Base-by-base conservation (phyloP, 495 filamentous ascomycete genomes). In the Lasiosphaeriaceae sp. region DNA sequence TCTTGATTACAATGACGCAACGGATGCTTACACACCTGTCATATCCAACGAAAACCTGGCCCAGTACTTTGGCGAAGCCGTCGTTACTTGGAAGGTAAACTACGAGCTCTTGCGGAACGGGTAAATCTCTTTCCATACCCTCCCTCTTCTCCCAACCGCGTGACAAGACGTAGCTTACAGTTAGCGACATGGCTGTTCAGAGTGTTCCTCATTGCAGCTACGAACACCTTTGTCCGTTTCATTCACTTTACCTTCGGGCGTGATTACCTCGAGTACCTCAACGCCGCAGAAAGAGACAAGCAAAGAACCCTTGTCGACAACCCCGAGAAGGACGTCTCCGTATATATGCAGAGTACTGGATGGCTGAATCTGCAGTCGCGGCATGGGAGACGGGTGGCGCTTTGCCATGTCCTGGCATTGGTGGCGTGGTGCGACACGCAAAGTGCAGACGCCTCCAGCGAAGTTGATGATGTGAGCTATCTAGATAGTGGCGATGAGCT, bases 41-140 rank as follows among this genome's bases (percentile, higher is more conserved):
- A 43, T 52, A 26, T 57, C 55, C 11, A 52, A 57, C 48, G 37
- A 57, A 34, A 57, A 9, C n/a, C 43, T 57, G 48, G 55, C 55
- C 16, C 55, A 57, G 43, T 52, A 45, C 37, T 37, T 57, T 23
- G 55, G 55, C 21, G 55, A 57, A 37, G 55, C 55, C 17, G 48
- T 57, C 14, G 34, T 57, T 48, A 52, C 48, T 17, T 57, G 48
- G 47, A 57, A 57, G 50, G 47, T 9, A 43, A 57, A 52, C 55
- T 3, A 29, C 7, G 47, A 57, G 4, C 20, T 34, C 14, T n/a
- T 51, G 5, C 3, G 11, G 49, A 24, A 51, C 11, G n/a, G 23
- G 49, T 51, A 51, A 14, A 26, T 7, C 21, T 8, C 21, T 26
- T 22, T 49, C 11, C 20, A 35, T 12, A 35, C 31, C 31, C 12